Evolutionary conservation across 1,139 yeast genomes (phyloP), one percentile per base, ranked within the genome.

Genomic region (Geotrichum aggregatum): DNA sequence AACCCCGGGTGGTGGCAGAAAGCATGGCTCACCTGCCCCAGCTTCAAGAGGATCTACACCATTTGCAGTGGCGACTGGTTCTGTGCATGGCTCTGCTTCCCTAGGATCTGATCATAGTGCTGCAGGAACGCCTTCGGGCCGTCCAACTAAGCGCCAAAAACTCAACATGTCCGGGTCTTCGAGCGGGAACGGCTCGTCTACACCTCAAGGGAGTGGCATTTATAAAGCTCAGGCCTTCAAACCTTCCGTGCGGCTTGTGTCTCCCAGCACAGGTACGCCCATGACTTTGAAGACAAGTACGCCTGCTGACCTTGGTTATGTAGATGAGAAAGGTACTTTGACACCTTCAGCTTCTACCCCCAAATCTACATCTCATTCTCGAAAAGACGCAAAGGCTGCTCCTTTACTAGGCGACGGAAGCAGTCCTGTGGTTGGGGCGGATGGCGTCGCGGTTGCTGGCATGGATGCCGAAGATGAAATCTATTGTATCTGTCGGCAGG

Each of bases 401-500:
- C 31, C 31, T 31, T 19, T 38, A n/a, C 14, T 43, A 8, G n/a
- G 33, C 10, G 46, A 45, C 21, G 34, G 26, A 13, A 34, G 40
- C 26, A 19, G 39, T 19, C 54, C 47, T 26, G 14, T 30, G 14
- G 46, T 48, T 39, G 41, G 38, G 14, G 11, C 22, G 30, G 47
- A 34, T 21, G 47, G 26, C 7, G 38, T 19, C 4, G 24, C 38
- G 18, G 47, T 16, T 52, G 53, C 36, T 3, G 49, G 45, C 8
- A 39, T 39, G 14, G 91, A 83, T 49, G 89, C 83, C 58, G 87
- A 85, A 26, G 56, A 53, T 36, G 69, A 82, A 76, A 69, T 65
- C 13, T 88, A 87, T 67, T 88, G 96, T 68, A 79, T 84, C 69
- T 88, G 96, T 66, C 87, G 85, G 61, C 80, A 87, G 58, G 89